phyloP scores from a whole-genome alignment of 2,329 filamentous ascomycete species.

The Ceratocystis harringtonii region DNA sequence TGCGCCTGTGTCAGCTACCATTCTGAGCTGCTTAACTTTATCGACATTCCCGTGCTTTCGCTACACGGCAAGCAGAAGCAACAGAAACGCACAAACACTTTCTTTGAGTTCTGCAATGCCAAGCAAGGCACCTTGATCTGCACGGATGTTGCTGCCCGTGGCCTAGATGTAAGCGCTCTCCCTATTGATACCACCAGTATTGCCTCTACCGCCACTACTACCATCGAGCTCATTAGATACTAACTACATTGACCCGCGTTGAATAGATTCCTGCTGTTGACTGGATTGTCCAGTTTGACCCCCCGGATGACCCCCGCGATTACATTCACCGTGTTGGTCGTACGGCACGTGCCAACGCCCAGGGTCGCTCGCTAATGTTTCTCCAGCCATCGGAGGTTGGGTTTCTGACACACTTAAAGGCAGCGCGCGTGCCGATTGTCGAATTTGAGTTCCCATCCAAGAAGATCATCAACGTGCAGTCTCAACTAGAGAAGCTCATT shows the following conservation, averaged over 20 bases:
- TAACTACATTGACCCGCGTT: neutral
- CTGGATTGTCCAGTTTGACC: slow-evolving; percentile 93
- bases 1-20: slow-evolving; percentile 95
- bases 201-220: neutral
- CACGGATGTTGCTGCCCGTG: slow-evolving; percentile 90
- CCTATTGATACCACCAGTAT: neutral
- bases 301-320: slow-evolving; percentile 75
- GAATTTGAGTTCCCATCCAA: slow-evolving; percentile 90
- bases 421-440: slow-evolving; percentile 79
- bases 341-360: slow-evolving; percentile 69
- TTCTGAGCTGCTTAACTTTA: slow-evolving; percentile 90
- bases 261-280: slow-evolving; percentile 74
- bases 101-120: slow-evolving; percentile 78
- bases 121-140: slow-evolving; percentile 79
- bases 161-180: slow-evolving; percentile 57
- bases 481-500: slow-evolving; percentile 87
- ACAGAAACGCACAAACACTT: slow-evolving; percentile 95
- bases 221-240: neutral
- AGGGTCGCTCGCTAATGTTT: slow-evolving; percentile 84
- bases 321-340: slow-evolving; percentile 95
- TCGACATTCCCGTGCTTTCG: slow-evolving; percentile 77
- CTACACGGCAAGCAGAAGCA: slow-evolving; percentile 96
- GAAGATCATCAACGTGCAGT: slow-evolving; percentile 82
- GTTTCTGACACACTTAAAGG: slow-evolving; percentile 81
- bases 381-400: slow-evolving; percentile 83